A percentile compares a stretch with the other conserved stretches of the same genome.
These are phyloP conservation scores for Yamadazyma sp. DNA, from an alignment of 1,139 yeast genomes.

Conservation along the genomic window DNA sequence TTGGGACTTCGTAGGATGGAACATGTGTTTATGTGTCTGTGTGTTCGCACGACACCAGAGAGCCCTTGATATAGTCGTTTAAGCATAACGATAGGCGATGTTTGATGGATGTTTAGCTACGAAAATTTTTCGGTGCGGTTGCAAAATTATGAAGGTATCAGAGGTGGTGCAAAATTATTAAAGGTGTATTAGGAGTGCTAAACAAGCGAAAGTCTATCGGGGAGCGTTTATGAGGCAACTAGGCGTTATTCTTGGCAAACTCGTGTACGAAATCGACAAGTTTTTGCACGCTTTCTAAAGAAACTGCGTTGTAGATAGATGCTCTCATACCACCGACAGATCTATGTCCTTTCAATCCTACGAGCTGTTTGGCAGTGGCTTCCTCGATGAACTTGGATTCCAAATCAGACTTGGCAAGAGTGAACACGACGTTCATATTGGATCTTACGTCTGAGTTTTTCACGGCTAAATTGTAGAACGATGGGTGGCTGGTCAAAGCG, in stretches of 20 bases:
- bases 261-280: constrained; percentile 59
- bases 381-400: constrained; percentile 68
- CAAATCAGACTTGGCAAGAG: constrained; percentile 57
- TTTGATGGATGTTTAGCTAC: background rate
- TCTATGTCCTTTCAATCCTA: constrained; percentile 92
- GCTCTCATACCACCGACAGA: constrained; percentile 98
- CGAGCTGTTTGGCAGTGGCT: constrained; percentile 48
- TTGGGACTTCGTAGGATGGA: constrained; percentile 1
- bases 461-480: constrained; percentile 67
- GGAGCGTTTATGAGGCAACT: too few species aligned
- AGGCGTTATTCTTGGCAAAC: constrained; percentile 51
- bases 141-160: background rate
- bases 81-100: constrained; percentile 1
- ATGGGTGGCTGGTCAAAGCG: constrained; percentile 65
- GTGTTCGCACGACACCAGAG: background rate
- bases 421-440: constrained; percentile 91
- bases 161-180: background rate
- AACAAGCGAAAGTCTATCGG: too few species aligned
- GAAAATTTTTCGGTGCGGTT: constrained; percentile 7
- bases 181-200: too few species aligned
- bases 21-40: background rate
- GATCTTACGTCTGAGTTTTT: constrained; percentile 60
- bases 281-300: constrained; percentile 58
- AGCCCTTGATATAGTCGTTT: constrained; percentile 1
- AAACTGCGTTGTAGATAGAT: constrained; percentile 85